Percentiles rank a stretch among this genome's conserved stretches.
Evolutionary conservation across 345 rosid species (phyloP).

Genomic region (Pistacia integerrima): DNA sequence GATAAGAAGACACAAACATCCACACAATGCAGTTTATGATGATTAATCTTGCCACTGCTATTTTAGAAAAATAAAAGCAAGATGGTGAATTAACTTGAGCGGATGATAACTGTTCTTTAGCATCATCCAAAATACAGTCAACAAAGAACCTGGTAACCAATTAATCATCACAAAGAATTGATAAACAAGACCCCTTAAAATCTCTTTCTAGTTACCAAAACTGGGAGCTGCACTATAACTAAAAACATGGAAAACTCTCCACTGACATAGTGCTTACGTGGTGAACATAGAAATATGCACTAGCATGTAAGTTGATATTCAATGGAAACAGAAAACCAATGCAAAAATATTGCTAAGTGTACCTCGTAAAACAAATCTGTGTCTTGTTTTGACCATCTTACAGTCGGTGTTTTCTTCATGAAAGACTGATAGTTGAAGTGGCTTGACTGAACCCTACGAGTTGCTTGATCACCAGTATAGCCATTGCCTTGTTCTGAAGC

Average conservation of each 20-base stretch:
- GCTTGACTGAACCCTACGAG: slow-evolving; percentile 22
- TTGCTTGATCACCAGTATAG: slow-evolving; percentile 23
- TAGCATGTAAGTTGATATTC: too few relatives aligned
- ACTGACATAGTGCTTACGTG: not conserved
- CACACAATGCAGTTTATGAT: not conserved
- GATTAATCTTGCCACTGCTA: not conserved
- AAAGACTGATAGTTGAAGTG: slow-evolving; percentile 67
- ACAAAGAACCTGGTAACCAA: not conserved
- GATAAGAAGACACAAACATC: not conserved
- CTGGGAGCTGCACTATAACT: not conserved
- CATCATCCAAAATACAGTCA: not conserved
- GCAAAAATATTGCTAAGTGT: not conserved
- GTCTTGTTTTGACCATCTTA: slow-evolving; percentile 82
- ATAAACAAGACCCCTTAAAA: not conserved
- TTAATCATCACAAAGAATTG: not conserved
- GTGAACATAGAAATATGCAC: not conserved
- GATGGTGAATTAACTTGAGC: not conserved
- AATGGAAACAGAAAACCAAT: too few relatives aligned
- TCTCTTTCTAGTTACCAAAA: not conserved
- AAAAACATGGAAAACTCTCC: not conserved
- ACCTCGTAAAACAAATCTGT: slow-evolving; percentile 86
- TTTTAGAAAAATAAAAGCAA: not conserved
- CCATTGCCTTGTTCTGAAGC: slow-evolving; percentile 38
- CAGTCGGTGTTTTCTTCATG: slow-evolving; percentile 60
- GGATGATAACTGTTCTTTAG: not conserved